Evolutionary conservation across 176 grass and related monocot genomes (phyloP).

Genomic region (Bonia amplexicaulis): DNA sequence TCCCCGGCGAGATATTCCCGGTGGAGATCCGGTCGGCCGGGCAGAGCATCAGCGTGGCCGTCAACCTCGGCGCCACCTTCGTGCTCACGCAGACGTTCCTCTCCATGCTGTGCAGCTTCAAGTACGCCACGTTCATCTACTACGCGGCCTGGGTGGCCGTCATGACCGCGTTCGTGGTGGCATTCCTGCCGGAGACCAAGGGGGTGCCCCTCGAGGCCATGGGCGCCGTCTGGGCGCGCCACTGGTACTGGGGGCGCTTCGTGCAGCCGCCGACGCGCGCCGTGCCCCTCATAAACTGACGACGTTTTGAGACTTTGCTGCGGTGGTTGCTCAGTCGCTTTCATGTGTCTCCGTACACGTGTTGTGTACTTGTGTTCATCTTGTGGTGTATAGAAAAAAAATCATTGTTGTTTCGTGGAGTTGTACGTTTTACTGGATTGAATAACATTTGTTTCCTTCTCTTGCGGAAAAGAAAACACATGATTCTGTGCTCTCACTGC

Average conservation of each 20-base stretch:
- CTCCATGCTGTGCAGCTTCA: slow-evolving; percentile 53
- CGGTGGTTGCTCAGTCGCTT: neutral
- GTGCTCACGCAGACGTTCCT: slow-evolving; percentile 71
- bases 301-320: neutral
- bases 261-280: neutral
- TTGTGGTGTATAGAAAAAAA: neutral
- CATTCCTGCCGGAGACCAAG: slow-evolving; percentile 63
- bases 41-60: slow-evolving; percentile 59
- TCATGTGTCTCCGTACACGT: neutral
- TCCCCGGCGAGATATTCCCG: slow-evolving; percentile 73
- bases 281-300: neutral
- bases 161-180: slow-evolving; percentile 56
- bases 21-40: slow-evolving; percentile 75
- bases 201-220: slow-evolving; percentile 59
- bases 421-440: neutral
- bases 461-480: neutral
- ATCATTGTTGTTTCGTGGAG: neutral
- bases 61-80: slow-evolving; percentile 71
- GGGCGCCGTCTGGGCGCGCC: slow-evolving; percentile 41
- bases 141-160: slow-evolving; percentile 48
- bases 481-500: neutral
- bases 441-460: neutral
- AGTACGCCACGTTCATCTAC: slow-evolving; percentile 58
- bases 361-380: neutral
- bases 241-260: slow-evolving; percentile 61